phyloP scores from a whole-genome alignment of 345 rosid species.

The Citrus medica region DNA sequence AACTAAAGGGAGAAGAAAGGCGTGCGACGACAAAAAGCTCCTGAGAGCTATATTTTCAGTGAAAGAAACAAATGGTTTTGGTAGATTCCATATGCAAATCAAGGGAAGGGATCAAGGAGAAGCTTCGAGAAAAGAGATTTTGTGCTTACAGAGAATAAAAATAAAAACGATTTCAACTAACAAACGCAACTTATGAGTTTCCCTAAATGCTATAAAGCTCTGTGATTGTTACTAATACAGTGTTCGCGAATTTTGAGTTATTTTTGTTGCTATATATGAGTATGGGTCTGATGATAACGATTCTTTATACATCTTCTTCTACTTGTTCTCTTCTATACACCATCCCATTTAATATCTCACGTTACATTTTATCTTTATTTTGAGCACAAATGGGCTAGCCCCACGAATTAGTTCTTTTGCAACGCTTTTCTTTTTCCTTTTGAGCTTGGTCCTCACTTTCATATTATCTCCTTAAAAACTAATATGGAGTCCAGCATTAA shows the following conservation, averaged over 20 bases:
- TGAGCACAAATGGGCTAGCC: background rate
- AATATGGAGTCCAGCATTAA: background rate
- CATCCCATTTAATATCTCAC: background rate
- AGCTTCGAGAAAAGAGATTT: background rate
- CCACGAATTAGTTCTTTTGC: background rate
- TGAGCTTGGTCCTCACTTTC: background rate
- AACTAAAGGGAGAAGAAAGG: background rate
- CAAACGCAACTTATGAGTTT: background rate
- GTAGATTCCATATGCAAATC: no score
- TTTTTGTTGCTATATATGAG: background rate
- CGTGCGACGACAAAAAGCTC: background rate
- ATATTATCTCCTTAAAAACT: no score
- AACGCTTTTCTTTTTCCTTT: background rate
- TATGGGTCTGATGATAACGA: background rate
- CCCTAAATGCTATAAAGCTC: background rate
- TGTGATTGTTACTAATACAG: background rate
- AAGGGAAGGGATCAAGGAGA: background rate
- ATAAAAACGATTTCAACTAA: background rate
- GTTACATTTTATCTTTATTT: background rate
- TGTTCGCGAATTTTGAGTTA: background rate
- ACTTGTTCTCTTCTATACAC: no score
- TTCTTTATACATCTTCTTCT: background rate
- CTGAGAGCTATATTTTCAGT: no score
- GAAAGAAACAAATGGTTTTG: no score
- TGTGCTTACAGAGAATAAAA: no score